Evolutionary conservation across 345 rosid species (phyloP).

Genomic region (Euphorbia peplus): DNA sequence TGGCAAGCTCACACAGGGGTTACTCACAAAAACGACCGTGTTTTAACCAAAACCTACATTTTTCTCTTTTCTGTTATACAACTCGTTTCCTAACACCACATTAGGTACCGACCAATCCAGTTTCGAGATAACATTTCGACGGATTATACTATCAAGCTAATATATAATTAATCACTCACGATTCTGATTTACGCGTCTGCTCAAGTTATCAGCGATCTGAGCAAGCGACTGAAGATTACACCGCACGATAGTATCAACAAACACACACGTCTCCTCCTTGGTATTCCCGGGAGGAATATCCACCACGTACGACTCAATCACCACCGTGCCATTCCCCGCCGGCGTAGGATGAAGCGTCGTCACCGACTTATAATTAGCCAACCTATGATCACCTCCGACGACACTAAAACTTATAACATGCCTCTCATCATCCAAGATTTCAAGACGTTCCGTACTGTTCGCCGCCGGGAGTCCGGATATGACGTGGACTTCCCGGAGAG

Average conservation of each 20-base stretch:
- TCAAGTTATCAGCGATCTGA: slow-evolving; percentile 29
- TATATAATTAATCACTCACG: slow-evolving; percentile 8
- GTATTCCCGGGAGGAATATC: slow-evolving; percentile 51
- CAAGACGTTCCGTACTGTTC: slow-evolving; percentile 32
- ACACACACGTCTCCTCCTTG: slow-evolving; percentile 43
- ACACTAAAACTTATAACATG: slow-evolving; percentile 36
- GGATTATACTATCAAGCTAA: too few relatives aligned
- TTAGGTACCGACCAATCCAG: too few relatives aligned
- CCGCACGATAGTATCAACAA: slow-evolving; percentile 47
- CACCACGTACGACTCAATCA: slow-evolving; percentile 48
- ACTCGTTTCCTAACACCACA: too few relatives aligned
- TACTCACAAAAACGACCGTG: slow-evolving; percentile 35
- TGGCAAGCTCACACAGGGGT: slow-evolving; percentile 21
- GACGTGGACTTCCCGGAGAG: slow-evolving; percentile 34
- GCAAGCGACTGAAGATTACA: slow-evolving; percentile 46
- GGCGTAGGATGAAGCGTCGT: slow-evolving; percentile 31
- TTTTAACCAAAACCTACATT: slow-evolving; percentile 16
- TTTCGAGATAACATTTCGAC: too few relatives aligned
- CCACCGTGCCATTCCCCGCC: slow-evolving; percentile 33
- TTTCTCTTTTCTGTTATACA: too few relatives aligned
- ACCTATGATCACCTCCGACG: slow-evolving; percentile 37
- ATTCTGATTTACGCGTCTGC: slow-evolving; percentile 11
- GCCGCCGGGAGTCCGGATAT: slow-evolving; percentile 37
- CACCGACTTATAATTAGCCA: slow-evolving; percentile 36
- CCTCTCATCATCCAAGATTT: slow-evolving; percentile 38